A percentile compares a stretch with the other conserved stretches of the same genome.
Conservation (phyloP, 2,329 filamentous ascomycete species). For the Sporothrix schenckii region DNA sequence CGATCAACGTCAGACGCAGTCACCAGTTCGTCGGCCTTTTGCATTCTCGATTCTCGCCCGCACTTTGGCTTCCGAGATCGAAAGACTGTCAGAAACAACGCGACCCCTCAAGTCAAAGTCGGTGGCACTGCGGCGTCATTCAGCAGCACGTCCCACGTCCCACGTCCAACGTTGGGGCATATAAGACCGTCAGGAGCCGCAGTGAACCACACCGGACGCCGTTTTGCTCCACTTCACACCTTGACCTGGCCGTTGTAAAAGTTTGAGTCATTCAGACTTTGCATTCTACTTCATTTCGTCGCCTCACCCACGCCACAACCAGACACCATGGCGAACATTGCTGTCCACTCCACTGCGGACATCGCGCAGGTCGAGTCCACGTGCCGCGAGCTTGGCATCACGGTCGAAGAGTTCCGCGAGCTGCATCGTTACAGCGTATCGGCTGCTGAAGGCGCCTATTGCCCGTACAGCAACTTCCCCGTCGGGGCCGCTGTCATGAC, state of each 20-base stretch:
- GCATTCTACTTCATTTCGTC: neutral
- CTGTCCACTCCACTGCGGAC: constrained; percentile 39
- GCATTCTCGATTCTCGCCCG: neutral
- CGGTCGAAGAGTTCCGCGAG: constrained; percentile 63
- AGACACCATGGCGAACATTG: constrained; percentile 33
- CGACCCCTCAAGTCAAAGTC: neutral
- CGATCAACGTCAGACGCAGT: neutral
- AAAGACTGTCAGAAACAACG: neutral
- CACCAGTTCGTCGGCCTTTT: constrained; percentile 4
- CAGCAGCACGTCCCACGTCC: too few species aligned
- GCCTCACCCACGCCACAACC: neutral
- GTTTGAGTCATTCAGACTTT: neutral
- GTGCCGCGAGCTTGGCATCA: constrained; percentile 55
- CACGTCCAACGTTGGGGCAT: neutral
- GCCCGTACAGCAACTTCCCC: constrained; percentile 89
- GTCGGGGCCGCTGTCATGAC: constrained; percentile 82
- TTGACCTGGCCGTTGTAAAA: neutral
- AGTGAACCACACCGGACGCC: neutral
- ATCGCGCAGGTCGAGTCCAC: constrained; percentile 38
- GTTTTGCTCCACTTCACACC: neutral
- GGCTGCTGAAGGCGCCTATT: constrained; percentile 81
- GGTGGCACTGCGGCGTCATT: too few species aligned
- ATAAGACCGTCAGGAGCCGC: constrained; percentile 20
- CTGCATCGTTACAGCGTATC: constrained; percentile 66
- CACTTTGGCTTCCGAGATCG: neutral